Base-by-base conservation (phyloP, 1,284 basidiomycete species). In the Meripilus lineatus region DNA sequence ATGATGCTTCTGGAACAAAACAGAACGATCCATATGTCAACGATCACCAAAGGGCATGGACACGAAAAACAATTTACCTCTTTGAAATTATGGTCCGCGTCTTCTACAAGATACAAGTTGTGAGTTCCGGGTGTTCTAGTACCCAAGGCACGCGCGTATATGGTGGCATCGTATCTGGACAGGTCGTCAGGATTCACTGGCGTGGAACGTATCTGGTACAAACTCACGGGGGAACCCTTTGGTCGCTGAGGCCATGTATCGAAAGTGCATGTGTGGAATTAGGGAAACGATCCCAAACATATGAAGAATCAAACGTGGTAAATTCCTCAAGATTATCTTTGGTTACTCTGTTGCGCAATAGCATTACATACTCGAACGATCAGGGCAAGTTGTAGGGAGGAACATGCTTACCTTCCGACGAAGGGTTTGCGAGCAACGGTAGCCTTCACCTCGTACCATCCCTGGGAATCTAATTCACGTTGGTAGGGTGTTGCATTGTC, bases 31-130 rank as follows among this genome's bases (percentile, higher is more conserved):
- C 24, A 18, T 37, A 39, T 38, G 28, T 8, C 28, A 30, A 30
- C 10, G 28, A 30, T 10, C 8, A n/a, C 8, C n/a, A 10, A 10
- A n/a, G 28, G n/a, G 34, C 3, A 11, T 11, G 8, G n/a, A 36
- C 14, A 35, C 42, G 24, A 5, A 4, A 15, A 20, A 10, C 15
- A 3, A 54, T 68, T 39, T 47, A 77, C 74, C 20, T 77, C 76
- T 25, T 74, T 79, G 54, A 82, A 83, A 60, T 87, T 89, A 56
- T 89, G 85, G 62, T 86, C 84, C 11, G 79, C 83, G 37, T 73
- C 74, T 57, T 89, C 86, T 24, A 85, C 65, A 23, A 81, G 64
- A 56, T 79, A 72, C 21, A 89, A 64, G 22, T 68, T 79, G 56
- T 87, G 84, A 3, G 82, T 85, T 33, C 84, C 86, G 11, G 79